A percentile compares a stretch with the other conserved stretches of the same genome.
These are phyloP conservation scores for Phytopythium litorale DNA, from an alignment of 352 stramenopile species.

Conservation along the genomic window DNA sequence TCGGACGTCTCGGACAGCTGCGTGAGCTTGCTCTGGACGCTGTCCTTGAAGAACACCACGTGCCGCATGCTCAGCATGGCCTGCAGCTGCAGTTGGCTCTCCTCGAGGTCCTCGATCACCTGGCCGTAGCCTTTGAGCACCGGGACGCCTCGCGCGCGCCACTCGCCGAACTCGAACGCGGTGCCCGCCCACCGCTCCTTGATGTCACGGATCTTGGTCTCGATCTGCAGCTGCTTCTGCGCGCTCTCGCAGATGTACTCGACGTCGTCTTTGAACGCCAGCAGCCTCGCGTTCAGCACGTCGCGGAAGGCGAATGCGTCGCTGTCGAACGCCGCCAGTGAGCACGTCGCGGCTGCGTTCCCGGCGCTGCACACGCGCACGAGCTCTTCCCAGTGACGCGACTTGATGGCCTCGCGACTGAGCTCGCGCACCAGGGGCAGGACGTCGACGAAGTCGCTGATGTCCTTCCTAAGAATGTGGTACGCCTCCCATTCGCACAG, in stretches of 20 bases:
- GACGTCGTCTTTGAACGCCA: constrained; percentile 77
- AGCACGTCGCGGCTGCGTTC: neutral
- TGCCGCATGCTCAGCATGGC: constrained; percentile 88
- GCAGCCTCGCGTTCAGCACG: constrained; percentile 73
- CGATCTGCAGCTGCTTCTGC: constrained; percentile 89
- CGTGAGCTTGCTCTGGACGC: constrained; percentile 70
- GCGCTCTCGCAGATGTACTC: constrained; percentile 89
- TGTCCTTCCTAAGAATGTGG: constrained; percentile 65
- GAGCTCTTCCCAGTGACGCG: constrained; percentile 85
- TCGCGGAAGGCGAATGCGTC: constrained; percentile 77
- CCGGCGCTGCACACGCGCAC: constrained; percentile 38
- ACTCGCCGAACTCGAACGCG: constrained; percentile 84
- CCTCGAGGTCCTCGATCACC: constrained; percentile 89
- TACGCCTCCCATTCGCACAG: constrained; percentile 87
- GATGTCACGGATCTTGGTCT: constrained; percentile 85
- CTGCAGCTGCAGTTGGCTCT: constrained; percentile 86
- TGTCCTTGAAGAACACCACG: constrained; percentile 86
- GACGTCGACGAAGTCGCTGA: constrained; percentile 82
- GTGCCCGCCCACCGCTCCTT: constrained; percentile 78
- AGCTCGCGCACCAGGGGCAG: constrained; percentile 83
- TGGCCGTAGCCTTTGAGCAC: constrained; percentile 75
- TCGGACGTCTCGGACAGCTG: constrained; percentile 88
- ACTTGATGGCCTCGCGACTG: constrained; percentile 81
- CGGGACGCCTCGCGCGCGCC: constrained; percentile 69
- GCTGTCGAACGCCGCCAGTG: constrained; percentile 56